Conservation (phyloP, 169 alveolate species). For the Toxoplasma gondii region DNA sequence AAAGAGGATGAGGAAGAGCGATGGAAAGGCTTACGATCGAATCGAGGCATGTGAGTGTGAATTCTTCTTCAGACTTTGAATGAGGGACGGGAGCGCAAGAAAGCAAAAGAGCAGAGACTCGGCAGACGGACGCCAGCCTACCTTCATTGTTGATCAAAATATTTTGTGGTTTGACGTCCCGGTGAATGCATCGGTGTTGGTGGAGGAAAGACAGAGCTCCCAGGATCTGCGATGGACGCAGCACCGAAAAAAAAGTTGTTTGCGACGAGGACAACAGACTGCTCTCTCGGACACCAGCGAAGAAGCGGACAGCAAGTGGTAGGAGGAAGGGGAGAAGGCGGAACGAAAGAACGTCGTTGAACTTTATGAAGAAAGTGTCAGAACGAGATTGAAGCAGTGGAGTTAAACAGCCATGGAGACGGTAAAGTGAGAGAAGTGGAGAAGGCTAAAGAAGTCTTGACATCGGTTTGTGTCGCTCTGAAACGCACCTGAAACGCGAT, state of each 20-base stretch:
- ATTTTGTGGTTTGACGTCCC: conserved; percentile 48
- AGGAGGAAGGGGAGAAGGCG: neutral
- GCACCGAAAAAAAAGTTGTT: neutral
- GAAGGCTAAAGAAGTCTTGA: neutral
- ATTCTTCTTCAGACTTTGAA: neutral
- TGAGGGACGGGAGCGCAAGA: neutral
- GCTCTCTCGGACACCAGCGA: neutral
- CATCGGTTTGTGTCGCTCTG: neutral
- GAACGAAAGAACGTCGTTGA: neutral
- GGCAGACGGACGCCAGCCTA: neutral
- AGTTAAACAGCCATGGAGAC: neutral
- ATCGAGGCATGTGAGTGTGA: no score
- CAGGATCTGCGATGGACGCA: neutral
- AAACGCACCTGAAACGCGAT: conserved; percentile 47
- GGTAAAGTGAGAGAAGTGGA: neutral
- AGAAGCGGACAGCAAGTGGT: no score
- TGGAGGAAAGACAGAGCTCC: conserved; percentile 40
- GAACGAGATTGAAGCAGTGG: neutral
- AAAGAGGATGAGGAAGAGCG: neutral
- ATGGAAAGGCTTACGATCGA: neutral
- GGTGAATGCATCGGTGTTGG: conserved; percentile 12
- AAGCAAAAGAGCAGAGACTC: neutral
- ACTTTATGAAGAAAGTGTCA: neutral
- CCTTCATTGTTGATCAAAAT: conserved; percentile 13
- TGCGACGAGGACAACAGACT: neutral